These are phyloP conservation scores for Kodamaea kaohsiungensis DNA, from an alignment of 805 yeast genomes.

Conservation along the genomic window DNA sequence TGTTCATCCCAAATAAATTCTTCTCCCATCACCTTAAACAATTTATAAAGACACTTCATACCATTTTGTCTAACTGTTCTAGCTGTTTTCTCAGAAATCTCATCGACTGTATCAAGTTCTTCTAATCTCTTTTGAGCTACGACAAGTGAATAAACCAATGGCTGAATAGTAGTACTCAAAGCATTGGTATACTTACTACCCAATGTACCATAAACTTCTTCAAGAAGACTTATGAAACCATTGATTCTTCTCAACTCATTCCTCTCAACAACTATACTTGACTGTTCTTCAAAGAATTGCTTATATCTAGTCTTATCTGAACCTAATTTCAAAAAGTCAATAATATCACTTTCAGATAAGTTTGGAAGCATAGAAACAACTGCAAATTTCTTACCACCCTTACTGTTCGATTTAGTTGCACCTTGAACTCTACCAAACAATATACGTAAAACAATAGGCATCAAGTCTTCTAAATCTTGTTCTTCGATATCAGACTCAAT, in stretches of 20 bases:
- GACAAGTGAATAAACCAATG: slow-evolving; percentile 56
- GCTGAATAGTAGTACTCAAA: slow-evolving; percentile 52
- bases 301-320: slow-evolving; percentile 50
- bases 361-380: slow-evolving; percentile 64
- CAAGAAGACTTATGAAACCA: slow-evolving; percentile 66
- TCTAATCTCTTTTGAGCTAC: slow-evolving; percentile 45
- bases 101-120: slow-evolving; percentile 13
- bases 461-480: slow-evolving; percentile 56
- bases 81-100: slow-evolving; percentile 44
- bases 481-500: slow-evolving; percentile 58
- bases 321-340: slow-evolving; percentile 63
- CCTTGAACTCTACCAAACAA: slow-evolving; percentile 84
- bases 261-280: slow-evolving; percentile 17
- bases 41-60: slow-evolving; percentile 57
- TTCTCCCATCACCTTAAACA: slow-evolving; percentile 56
- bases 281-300: slow-evolving; percentile 27
- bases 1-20: slow-evolving; percentile 55
- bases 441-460: slow-evolving; percentile 76
- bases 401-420: slow-evolving; percentile 65
- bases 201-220: slow-evolving; percentile 56
- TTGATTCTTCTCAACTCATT: slow-evolving; percentile 48
- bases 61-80: slow-evolving; percentile 66
- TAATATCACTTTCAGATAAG: slow-evolving; percentile 52
- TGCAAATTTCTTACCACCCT: slow-evolving; percentile 70
- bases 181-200: slow-evolving; percentile 57